Base-by-base conservation (phyloP, 768 basidiomycete species). In the Pisolithus microcarpus region DNA sequence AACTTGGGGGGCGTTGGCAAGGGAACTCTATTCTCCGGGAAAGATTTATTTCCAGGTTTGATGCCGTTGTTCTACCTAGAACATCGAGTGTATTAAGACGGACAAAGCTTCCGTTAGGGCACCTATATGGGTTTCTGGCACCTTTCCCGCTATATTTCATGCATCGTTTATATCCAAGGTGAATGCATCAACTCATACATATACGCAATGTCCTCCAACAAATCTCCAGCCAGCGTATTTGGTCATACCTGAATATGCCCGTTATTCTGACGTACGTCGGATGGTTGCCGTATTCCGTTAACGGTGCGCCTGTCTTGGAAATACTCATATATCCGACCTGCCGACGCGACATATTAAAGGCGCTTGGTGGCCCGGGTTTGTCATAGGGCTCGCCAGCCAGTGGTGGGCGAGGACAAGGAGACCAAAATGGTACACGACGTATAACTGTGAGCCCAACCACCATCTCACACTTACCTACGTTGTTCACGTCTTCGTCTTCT, bases 1-100 rank as follows among this genome's bases (percentile, higher is more conserved):
- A 16, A 77, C 78, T 0, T 77, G 78, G 74, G 78, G 79, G 26
- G 78, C 77, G 3, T 64, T 79, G 4, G 75, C 77, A 40, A 70
- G 71, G 46, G 75, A 81, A 47, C 73, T 84, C 15, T 82, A 71
- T 64, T 71, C 70, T 5, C 68, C 67, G 56, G 75, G 73, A 23
- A 75, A 76, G 52, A 67, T 66, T 16, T 77, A 72, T 73, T 76
- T 59, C 56, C 64, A 48, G 59, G 65, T 24, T 69, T 69, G 55
- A 70, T 67, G 68, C 61, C 16, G 15, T 11, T 39, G 31, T 62
- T 54, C 61, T 50, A 9, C 47, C 43, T 11, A 21, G 36, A 13
- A 34, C n/a, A 23, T 28, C 21, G 13, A 8, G 21, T 23, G 18
- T 36, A 28, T 43, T 43, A 11, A 46, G 16, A 18, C 43, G 7